Percentiles rank a stretch among this genome's conserved stretches.
phyloP scores from a whole-genome alignment of 192 early-diverging fungal species.

The Coemansia sp. region DNA sequence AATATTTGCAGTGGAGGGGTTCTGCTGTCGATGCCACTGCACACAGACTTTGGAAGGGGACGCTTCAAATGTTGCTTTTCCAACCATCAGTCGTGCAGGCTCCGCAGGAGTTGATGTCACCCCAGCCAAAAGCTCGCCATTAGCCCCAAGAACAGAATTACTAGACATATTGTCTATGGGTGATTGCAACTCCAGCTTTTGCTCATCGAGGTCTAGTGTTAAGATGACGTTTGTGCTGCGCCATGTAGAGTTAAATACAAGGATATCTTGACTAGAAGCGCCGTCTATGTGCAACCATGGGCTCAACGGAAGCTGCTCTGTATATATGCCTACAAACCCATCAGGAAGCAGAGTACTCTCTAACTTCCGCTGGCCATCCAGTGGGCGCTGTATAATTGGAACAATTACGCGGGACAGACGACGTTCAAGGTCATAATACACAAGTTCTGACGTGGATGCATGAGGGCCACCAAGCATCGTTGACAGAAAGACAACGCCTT shows the following conservation, averaged over 20 bases:
- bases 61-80: slow-evolving; percentile 4
- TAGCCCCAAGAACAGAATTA: slow-evolving; percentile 51
- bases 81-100: slow-evolving; percentile 50
- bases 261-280: slow-evolving; percentile 9
- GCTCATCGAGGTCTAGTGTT: slow-evolving; percentile 49
- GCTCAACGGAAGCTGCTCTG: slow-evolving; percentile 55
- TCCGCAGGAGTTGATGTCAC: slow-evolving; percentile 58
- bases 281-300: slow-evolving; percentile 25
- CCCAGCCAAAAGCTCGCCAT: slow-evolving; percentile 49
- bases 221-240: slow-evolving; percentile 45
- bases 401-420: slow-evolving; percentile 14
- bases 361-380: slow-evolving; percentile 10
- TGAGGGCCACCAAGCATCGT: slow-evolving; percentile 71
- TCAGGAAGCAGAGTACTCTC: slow-evolving; percentile 31
- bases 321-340: slow-evolving; percentile 72
- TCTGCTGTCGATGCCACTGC: slow-evolving; percentile 16
- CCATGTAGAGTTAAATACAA: slow-evolving; percentile 46
- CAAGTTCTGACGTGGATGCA: slow-evolving; percentile 58
- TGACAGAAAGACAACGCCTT: slow-evolving; percentile 61
- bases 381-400: slow-evolving; percentile 23
- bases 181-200: slow-evolving; percentile 57
- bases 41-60: slow-evolving; percentile 3
- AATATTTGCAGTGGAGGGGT: neutral
- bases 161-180: slow-evolving; percentile 51
- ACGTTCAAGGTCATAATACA: slow-evolving; percentile 36